Percentiles rank a stretch among this genome's conserved stretches.
Evolutionary conservation across 2,329 filamentous ascomycete genomes (phyloP).

Genomic region (Aspergillus sp.): DNA sequence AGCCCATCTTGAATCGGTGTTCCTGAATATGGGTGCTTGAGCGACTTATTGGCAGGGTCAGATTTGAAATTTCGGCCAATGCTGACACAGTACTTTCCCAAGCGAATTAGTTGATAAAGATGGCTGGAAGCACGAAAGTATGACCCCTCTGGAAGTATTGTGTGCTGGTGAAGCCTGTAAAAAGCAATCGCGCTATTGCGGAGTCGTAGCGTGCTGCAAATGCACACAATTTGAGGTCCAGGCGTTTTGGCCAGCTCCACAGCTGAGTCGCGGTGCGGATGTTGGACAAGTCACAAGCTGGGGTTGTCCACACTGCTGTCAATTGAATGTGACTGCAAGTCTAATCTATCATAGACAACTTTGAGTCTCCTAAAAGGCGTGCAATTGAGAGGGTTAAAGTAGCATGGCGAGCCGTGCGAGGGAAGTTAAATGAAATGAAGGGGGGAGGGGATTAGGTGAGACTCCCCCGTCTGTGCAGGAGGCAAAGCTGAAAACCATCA

Average conservation of each 20-base stretch:
- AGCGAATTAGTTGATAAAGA: neutral
- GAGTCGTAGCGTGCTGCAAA: constrained; percentile 20
- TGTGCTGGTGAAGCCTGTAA: constrained; percentile 14
- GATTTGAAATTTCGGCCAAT: neutral
- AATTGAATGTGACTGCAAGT: neutral
- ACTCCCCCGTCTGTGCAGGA: constrained; percentile 5
- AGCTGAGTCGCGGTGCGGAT: constrained; percentile 4
- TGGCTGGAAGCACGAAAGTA: neutral
- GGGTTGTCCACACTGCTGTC: neutral
- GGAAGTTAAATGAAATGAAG: neutral
- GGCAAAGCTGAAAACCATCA: constrained; percentile 1
- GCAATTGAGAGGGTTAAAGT: neutral
- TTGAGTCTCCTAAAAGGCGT: too few species aligned
- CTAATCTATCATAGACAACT: neutral
- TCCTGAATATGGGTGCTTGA: neutral
- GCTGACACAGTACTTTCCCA: neutral
- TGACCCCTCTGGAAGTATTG: constrained; percentile 6
- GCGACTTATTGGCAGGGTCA: neutral
- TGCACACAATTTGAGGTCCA: constrained; percentile 22
- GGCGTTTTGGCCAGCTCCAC: constrained; percentile 22
- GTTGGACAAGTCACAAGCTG: constrained; percentile 1
- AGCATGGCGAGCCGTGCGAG: neutral
- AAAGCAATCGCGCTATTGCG: constrained; percentile 13
- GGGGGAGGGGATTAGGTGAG: constrained; percentile 1
- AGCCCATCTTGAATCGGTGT: constrained; percentile 43